Conservation (phyloP, 768 basidiomycete species). For the Jaapia argillacea region DNA sequence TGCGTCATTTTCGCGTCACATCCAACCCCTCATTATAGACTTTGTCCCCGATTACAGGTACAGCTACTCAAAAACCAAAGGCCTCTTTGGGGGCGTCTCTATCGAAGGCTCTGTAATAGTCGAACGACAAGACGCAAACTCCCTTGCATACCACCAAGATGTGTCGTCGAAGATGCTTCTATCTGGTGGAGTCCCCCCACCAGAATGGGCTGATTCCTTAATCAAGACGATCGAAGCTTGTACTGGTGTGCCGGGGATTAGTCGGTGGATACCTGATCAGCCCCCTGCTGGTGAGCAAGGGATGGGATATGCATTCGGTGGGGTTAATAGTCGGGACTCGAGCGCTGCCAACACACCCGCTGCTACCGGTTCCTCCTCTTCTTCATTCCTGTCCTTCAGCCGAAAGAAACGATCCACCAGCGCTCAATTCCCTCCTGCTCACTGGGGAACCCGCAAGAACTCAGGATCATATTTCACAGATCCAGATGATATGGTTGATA, state of each 20-base stretch:
- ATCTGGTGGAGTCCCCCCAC: slow-evolving; percentile 62
- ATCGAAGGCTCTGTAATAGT: slow-evolving; percentile 86
- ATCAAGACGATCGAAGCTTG: slow-evolving; percentile 66
- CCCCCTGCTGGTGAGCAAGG: too few relatives aligned
- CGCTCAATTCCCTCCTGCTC: slow-evolving; percentile 47
- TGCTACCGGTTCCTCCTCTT: slow-evolving; percentile 6
- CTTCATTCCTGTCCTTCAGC: slow-evolving; percentile 19
- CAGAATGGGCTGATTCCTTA: slow-evolving; percentile 70
- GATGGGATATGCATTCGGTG: slow-evolving; percentile 50
- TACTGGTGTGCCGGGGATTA: slow-evolving; percentile 57
- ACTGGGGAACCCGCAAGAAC: slow-evolving; percentile 45
- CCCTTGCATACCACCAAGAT: slow-evolving; percentile 64
- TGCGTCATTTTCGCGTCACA: slow-evolving; percentile 23
- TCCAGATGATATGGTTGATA: slow-evolving; percentile 7
- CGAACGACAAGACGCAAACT: slow-evolving; percentile 90
- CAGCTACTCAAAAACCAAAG: slow-evolving; percentile 86
- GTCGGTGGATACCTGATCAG: slow-evolving; percentile 57
- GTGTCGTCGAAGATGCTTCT: slow-evolving; percentile 77
- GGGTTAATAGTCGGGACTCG: slow-evolving; percentile 29
- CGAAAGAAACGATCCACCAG: slow-evolving; percentile 35
- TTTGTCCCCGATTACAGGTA: slow-evolving; percentile 39
- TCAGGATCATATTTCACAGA: slow-evolving; percentile 45
- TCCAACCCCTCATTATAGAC: not conserved
- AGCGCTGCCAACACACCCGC: slow-evolving; percentile 11
- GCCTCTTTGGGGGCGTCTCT: slow-evolving; percentile 88